A percentile compares a stretch with the other conserved stretches of the same genome.
Evolutionary conservation across 108 stramenopile genomes (phyloP).

Genomic region (Cyclotella cryptica): DNA sequence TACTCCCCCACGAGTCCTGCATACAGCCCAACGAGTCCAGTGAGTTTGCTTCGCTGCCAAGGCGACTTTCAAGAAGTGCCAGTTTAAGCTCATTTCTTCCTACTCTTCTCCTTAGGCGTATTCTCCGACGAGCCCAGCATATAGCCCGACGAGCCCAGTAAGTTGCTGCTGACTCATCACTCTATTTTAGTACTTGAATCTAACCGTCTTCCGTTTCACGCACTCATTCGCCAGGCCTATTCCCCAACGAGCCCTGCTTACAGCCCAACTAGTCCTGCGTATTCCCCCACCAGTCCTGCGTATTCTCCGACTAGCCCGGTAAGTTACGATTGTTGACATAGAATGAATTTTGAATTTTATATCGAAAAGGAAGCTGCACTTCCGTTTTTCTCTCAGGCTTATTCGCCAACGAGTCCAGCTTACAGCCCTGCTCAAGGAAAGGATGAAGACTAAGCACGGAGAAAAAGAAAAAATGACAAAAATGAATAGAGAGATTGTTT

Average conservation of each 20-base stretch:
- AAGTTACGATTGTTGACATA: neutral
- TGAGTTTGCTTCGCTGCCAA: neutral
- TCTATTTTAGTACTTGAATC: slow-evolving; percentile 36
- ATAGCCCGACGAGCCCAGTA: slow-evolving; percentile 84
- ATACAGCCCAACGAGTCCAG: slow-evolving; percentile 77
- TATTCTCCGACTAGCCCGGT: slow-evolving; percentile 82
- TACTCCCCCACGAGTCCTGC: slow-evolving; percentile 58
- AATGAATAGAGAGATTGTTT: neutral
- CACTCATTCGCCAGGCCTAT: slow-evolving; percentile 55
- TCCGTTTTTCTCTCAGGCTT: slow-evolving; percentile 13
- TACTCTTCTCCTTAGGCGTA: slow-evolving; percentile 54
- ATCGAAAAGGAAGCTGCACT: neutral
- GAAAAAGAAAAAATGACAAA: neutral
- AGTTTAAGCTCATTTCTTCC: neutral
- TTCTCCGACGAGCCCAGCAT: slow-evolving; percentile 85
- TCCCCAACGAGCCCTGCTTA: slow-evolving; percentile 91
- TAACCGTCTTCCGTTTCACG: slow-evolving; percentile 55
- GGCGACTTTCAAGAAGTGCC: neutral
- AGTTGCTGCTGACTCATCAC: slow-evolving; percentile 46
- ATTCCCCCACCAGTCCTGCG: slow-evolving; percentile 80
- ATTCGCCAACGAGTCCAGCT: slow-evolving; percentile 58
- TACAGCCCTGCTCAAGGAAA: slow-evolving; percentile 59
- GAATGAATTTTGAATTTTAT: neutral
- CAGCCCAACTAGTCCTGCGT: slow-evolving; percentile 84
- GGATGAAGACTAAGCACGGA: slow-evolving; percentile 10